Conservation (phyloP, 2,329 filamentous ascomycete genomes). For the Alternaria novae-zelandiae region DNA sequence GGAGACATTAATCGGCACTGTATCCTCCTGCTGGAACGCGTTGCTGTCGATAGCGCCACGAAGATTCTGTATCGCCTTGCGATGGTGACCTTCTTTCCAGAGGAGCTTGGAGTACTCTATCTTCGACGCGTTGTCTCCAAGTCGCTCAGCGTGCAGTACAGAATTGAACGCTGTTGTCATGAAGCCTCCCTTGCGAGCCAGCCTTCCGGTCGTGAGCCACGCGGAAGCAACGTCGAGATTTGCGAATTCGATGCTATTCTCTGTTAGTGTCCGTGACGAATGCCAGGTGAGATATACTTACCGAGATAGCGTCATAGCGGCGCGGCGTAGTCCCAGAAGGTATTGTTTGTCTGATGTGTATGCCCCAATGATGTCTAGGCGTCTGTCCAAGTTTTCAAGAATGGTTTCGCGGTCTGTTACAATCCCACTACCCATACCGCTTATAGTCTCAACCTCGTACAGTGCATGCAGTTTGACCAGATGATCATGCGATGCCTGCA, state of each 20-base stretch:
- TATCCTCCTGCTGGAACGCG: constrained; percentile 66
- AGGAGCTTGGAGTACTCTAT: constrained; percentile 93
- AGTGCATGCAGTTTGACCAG: constrained; percentile 86
- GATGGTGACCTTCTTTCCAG: constrained; percentile 91
- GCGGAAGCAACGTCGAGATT: constrained; percentile 78
- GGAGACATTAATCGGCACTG: constrained; percentile 43
- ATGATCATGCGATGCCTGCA: constrained; percentile 84
- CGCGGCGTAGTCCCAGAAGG: constrained; percentile 81
- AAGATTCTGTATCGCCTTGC: constrained; percentile 92
- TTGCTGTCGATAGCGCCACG: constrained; percentile 84
- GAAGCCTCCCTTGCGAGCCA: constrained; percentile 85
- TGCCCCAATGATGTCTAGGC: constrained; percentile 88
- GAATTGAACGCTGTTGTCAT: constrained; percentile 91
- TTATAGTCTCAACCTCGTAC: constrained; percentile 83
- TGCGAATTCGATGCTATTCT: constrained; percentile 61
- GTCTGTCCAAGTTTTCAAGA: constrained; percentile 68
- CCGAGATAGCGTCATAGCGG: constrained; percentile 81
- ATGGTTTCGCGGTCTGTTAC: constrained; percentile 42
- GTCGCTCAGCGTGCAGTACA: constrained; percentile 82
- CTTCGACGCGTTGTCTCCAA: constrained; percentile 85
- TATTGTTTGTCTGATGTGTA: constrained; percentile 95
- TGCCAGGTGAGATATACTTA: constrained; percentile 48
- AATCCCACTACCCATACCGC: constrained; percentile 50
- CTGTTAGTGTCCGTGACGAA: constrained; percentile 14
- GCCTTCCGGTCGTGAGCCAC: constrained; percentile 83